Conservation (phyloP, 345 rosid genomes). For the Eucalyptus erythrocorys region DNA sequence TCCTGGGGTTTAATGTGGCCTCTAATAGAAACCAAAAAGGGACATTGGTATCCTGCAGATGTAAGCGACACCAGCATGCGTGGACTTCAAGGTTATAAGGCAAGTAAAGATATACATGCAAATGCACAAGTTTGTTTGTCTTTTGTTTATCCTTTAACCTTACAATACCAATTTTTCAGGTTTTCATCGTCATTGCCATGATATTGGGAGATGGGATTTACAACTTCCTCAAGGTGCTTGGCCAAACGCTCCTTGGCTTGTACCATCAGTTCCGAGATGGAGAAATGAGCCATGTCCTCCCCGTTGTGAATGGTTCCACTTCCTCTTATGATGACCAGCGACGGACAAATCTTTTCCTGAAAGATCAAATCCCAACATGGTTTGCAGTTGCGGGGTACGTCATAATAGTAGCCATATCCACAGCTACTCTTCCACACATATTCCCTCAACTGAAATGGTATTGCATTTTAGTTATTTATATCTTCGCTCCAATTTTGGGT, state of each 20-base stretch:
- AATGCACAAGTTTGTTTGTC: neutral
- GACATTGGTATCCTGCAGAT: neutral
- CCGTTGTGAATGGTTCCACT: neutral
- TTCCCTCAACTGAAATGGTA: constrained; percentile 14
- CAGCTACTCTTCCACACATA: neutral
- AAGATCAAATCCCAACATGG: constrained; percentile 10
- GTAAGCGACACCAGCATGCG: neutral
- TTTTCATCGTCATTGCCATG: constrained; percentile 1
- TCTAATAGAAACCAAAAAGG: neutral
- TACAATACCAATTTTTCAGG: neutral
- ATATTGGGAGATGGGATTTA: constrained; percentile 8
- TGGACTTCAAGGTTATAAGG: constrained; percentile 7
- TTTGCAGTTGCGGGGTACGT: neutral
- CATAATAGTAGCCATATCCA: neutral
- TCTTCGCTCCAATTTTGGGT: neutral
- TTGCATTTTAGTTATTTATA: constrained; percentile 8
- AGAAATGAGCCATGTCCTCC: neutral
- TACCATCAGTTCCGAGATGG: neutral
- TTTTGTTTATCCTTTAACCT: neutral
- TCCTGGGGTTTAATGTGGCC: constrained; percentile 14
- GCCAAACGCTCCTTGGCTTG: neutral
- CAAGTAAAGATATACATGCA: neutral
- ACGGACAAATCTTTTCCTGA: neutral
- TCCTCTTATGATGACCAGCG: neutral
- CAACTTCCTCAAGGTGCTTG: constrained; percentile 8